Evolutionary conservation across 192 early-diverging fungal species (phyloP), one percentile per base, ranked within the genome.

Genomic region (Backusella macrospora): DNA sequence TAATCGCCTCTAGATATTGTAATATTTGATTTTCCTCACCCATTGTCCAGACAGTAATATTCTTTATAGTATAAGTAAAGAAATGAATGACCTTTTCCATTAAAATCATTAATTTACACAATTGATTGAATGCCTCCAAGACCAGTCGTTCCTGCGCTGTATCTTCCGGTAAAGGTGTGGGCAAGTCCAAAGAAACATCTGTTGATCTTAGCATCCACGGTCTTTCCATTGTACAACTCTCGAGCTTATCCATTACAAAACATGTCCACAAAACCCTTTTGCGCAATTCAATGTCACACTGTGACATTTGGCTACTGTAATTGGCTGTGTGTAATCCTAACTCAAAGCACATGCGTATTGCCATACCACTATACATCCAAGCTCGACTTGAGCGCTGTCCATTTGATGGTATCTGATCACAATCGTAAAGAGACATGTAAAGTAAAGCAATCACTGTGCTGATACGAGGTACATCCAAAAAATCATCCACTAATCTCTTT

Each of bases 341-440:
- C 23, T 80, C 78, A 21, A 76, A 42, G 23, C 74, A 75, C 78
- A 80, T 80, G 16, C 78, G 64, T 40, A 80, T 63, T 1, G 78
- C 78, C 74, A 80, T 80, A 15, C 74, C 78, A 65, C 66, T 66
- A 46, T 80, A 80, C 70, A 80, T 72, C 78, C 78, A 80, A 18
- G 68, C 46, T 40, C 76, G 62, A 45, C 70, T 72, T 2, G 64
- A 65, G 7, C 62, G 15, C 7, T 39, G 37, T 4, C 46, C 67
- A 21, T 40, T 59, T 59, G 34, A 38, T 43, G 70, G 62, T 46
- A 23, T 9, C 6, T 68, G 46, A 26, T 70, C 44, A 8, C 47
- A 43, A 13, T 77, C 70, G 15, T 72, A 77, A 2, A 62, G 55
- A 14, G 64, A 42, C 76, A 77, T 67, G n/a, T 78, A 75, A 8